These are phyloP conservation scores for Guadua angustifolia DNA, from an alignment of 176 grass and related monocot species.

Conservation along the genomic window DNA sequence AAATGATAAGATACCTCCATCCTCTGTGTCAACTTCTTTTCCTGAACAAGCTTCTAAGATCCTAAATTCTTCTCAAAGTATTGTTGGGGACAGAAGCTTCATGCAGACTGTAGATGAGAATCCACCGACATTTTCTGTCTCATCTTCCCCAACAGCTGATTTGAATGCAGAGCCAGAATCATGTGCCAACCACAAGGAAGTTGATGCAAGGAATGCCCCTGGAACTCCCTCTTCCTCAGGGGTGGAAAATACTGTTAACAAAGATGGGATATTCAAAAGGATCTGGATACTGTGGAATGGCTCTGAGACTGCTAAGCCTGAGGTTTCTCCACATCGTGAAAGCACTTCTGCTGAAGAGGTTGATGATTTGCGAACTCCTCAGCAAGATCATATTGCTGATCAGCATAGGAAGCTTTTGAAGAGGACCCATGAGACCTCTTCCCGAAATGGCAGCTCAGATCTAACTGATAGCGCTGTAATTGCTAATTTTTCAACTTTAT, in stretches of 20 bases:
- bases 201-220: slow-evolving; percentile 21
- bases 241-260: slow-evolving; percentile 34
- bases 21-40: slow-evolving; percentile 3
- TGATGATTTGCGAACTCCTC: slow-evolving; percentile 41
- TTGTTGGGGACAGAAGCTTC: slow-evolving; percentile 17
- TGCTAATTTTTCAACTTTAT: slow-evolving; percentile 39
- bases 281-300: slow-evolving; percentile 53
- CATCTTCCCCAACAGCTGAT: slow-evolving; percentile 33
- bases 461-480: slow-evolving; percentile 23
- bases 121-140: slow-evolving; percentile 39
- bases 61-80: slow-evolving; percentile 37
- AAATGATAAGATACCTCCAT: slow-evolving; percentile 27
- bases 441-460: slow-evolving; percentile 20
- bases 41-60: slow-evolving; percentile 41
- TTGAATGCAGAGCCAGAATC: slow-evolving; percentile 37
- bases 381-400: slow-evolving; percentile 39
- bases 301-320: slow-evolving; percentile 34
- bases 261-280: slow-evolving; percentile 55
- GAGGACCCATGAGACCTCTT: slow-evolving; percentile 26
- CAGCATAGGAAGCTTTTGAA: slow-evolving; percentile 25
- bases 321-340: slow-evolving; percentile 48
- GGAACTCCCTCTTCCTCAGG: slow-evolving; percentile 45
- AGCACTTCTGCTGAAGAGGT: slow-evolving; percentile 36
- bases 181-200: slow-evolving; percentile 41
- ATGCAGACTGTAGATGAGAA: slow-evolving; percentile 21